These are phyloP conservation scores for Caryopteris hybrid DNA, from an alignment of 305 asterid species.

Conservation along the genomic window DNA sequence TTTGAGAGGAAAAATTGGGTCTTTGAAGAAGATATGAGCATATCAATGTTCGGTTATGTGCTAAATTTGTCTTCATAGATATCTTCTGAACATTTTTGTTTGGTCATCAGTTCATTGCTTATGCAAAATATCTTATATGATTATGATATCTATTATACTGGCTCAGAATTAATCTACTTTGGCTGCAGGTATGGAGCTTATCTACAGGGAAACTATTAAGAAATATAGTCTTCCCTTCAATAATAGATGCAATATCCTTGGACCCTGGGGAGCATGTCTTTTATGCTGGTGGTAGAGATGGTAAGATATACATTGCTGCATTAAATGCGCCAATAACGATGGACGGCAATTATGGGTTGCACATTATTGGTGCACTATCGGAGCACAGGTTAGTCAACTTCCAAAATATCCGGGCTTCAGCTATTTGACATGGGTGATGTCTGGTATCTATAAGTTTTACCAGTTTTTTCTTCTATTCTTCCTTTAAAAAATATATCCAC, in stretches of 20 bases:
- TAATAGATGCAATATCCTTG: constrained; percentile 70
- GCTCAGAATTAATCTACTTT: neutral
- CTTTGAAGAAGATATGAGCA: neutral
- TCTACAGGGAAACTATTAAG: constrained; percentile 59
- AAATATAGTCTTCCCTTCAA: constrained; percentile 68
- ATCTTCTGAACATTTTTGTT: neutral
- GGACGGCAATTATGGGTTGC: constrained; percentile 47
- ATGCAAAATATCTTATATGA: constrained; percentile 3
- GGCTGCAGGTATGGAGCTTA: constrained; percentile 80
- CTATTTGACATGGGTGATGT: neutral
- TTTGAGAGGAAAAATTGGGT: neutral
- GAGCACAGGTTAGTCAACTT: constrained; percentile 61
- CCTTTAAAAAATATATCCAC: neutral
- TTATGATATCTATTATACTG: neutral
- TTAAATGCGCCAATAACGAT: constrained; percentile 53
- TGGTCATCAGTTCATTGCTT: neutral
- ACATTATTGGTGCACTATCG: constrained; percentile 62
- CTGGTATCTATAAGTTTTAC: neutral
- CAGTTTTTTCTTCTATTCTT: neutral
- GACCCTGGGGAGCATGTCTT: constrained; percentile 79
- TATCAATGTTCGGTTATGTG: neutral
- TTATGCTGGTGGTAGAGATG: constrained; percentile 94
- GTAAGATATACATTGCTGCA: constrained; percentile 75
- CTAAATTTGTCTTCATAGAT: neutral
- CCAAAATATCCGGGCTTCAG: neutral